Evolutionary conservation across 1,284 basidiomycete species (phyloP), one percentile per base, ranked within the genome.

Genomic region (Pisolithus thermaeus): DNA sequence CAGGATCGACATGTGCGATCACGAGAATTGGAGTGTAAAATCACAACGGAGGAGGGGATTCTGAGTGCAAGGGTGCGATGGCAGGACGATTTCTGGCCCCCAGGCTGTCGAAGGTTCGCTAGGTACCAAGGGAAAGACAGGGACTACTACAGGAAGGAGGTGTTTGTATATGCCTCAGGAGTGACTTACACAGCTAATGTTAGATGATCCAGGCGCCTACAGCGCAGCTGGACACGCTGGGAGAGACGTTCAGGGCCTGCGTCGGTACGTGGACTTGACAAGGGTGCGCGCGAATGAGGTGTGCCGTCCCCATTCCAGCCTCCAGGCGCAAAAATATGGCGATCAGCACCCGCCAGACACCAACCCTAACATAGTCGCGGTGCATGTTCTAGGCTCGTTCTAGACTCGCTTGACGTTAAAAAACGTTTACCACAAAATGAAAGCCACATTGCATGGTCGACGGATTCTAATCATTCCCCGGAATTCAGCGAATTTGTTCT

Each of bases 1-100:
- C 40, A 65, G 55, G 32, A 59, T 54, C 12, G 60, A 63, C 64
- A 65, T 65, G 51, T 35, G 23, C 22, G 49, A 47, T 37, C 25
- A 52, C 49, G 50, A 48, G 48, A 47, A 49, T 48, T 53, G 41
- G 48, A 52, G 39, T 46, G 27, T 30, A 55, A 53, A 44, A 42
- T 39, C 35, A 25, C 50, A 46, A 49, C 36, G 30, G 14, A 23
- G 36, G 42, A 52, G 45, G 28, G 22, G 42, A 44, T 50, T 30
- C 14, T 14, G 40, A 3, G 11, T 16, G 32, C 38, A 38, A 12
- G 46, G 44, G 53, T 30, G 42, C 47, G 40, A 20, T 49, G 27
- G 32, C 40, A 38, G 35, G 49, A 40, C 23, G 22, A 50, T 28
- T 25, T 28, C 20, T 45, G 50, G 36, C 52, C 44, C 41, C 47